phyloP scores from a whole-genome alignment of 345 rosid species.

The Chamaenerion angustifolium region DNA sequence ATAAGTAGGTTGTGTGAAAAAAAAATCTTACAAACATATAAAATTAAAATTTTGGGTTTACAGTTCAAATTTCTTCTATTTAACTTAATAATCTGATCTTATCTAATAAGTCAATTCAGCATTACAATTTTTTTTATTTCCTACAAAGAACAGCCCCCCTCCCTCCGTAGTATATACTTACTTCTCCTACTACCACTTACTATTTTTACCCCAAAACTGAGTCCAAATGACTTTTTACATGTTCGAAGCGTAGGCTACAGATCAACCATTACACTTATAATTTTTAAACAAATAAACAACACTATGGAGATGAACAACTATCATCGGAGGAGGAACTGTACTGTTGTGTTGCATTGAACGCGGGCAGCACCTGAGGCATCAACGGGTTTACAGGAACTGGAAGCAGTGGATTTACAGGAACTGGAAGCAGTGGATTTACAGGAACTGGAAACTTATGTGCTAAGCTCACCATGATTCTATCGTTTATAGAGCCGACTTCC shows the following conservation, averaged over 20 bases:
- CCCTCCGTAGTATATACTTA: slow-evolving; percentile 12
- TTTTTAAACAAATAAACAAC: too few species aligned
- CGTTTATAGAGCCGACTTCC: slow-evolving; percentile 85
- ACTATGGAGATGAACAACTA: slow-evolving; percentile 31
- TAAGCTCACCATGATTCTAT: slow-evolving; percentile 67
- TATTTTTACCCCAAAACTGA: too few species aligned
- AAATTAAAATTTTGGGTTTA: too few species aligned
- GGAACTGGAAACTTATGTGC: slow-evolving; percentile 78
- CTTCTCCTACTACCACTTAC: too few species aligned
- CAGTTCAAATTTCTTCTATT: background rate
- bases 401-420: too few species aligned
- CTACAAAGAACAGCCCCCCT: slow-evolving; percentile 9
- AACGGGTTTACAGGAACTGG: slow-evolving; percentile 14
- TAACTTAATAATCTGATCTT: background rate
- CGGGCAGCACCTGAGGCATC: slow-evolving; percentile 35
- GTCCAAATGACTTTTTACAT: slow-evolving; percentile 30
- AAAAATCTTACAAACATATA: too few species aligned
- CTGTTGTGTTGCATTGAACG: slow-evolving; percentile 25
- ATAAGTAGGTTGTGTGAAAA: too few species aligned
- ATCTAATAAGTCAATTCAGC: background rate
- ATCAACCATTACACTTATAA: too few species aligned
- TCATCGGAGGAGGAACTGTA: slow-evolving; percentile 22
- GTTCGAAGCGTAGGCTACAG: too few species aligned
- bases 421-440: slow-evolving; percentile 67
- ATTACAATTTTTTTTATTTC: slow-evolving; percentile 7